These are phyloP conservation scores for Pseudogymnoascus verrucosus DNA, from an alignment of 2,329 filamentous ascomycete genomes.

Conservation along the genomic window DNA sequence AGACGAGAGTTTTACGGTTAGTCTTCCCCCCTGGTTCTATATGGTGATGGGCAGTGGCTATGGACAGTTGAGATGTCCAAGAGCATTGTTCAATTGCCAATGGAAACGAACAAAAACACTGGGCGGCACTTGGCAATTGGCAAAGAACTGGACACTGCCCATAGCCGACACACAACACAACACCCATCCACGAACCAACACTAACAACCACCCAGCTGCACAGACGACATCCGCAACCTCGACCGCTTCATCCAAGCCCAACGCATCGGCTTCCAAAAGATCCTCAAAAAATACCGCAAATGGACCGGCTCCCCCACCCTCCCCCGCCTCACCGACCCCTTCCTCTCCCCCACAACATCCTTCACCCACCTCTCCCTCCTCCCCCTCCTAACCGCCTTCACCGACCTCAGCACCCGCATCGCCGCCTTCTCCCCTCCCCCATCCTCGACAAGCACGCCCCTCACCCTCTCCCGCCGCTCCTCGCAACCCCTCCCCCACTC, in stretches of 20 bases:
- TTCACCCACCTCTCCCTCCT: conserved; percentile 62
- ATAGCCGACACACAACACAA: conserved; percentile 9
- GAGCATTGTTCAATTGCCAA: not conserved
- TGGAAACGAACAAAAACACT: not conserved
- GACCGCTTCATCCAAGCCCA: conserved; percentile 68
- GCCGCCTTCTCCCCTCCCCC: conserved; percentile 37
- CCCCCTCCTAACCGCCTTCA: conserved; percentile 42
- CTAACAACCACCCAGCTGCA: conserved; percentile 35
- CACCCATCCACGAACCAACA: conserved; percentile 23
- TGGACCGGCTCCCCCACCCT: conserved; percentile 70
- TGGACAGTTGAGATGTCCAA: not conserved
- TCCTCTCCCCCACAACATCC: conserved; percentile 59
- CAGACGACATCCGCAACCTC: conserved; percentile 63
- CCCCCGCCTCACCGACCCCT: conserved; percentile 56
- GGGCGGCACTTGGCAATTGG: not conserved
- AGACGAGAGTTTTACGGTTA: not conserved
- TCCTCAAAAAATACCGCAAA: conserved; percentile 82
- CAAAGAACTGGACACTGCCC: not conserved
- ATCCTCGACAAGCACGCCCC: conserved; percentile 35
- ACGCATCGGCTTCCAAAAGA: conserved; percentile 69
- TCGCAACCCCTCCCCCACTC: conserved; percentile 18
- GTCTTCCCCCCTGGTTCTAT: not conserved
- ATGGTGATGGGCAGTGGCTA: not conserved
- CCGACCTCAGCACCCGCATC: conserved; percentile 41
- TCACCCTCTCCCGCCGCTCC: conserved; percentile 23